Conservation (phyloP, 2,329 filamentous ascomycete genomes). For the Colletotrichum trifolii region DNA sequence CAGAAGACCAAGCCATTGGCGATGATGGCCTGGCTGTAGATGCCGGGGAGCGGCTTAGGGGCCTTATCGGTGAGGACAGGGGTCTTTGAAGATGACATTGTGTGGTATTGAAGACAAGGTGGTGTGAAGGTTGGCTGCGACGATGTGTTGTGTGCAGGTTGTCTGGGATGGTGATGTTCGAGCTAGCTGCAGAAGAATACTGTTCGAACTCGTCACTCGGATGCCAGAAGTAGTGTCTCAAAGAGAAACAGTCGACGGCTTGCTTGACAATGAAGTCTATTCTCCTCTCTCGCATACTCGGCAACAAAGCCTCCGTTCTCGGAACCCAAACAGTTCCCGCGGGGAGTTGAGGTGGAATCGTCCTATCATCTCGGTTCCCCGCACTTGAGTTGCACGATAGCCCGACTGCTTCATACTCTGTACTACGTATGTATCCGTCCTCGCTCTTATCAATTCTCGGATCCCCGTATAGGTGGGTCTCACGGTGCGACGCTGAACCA, state of each 20-base stretch:
- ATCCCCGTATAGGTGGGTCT: neutral
- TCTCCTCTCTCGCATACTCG: neutral
- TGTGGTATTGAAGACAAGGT: neutral
- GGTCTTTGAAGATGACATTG: conserved; percentile 44
- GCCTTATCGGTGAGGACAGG: conserved; percentile 53
- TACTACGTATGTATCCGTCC: too few species aligned
- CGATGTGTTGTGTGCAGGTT: neutral
- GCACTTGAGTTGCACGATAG: conserved; percentile 2
- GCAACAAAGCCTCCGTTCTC: conserved; percentile 3
- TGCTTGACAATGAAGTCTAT: neutral
- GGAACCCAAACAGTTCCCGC: conserved; percentile 6
- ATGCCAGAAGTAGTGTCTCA: neutral
- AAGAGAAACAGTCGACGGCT: neutral
- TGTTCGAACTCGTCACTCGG: neutral
- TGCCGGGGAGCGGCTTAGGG: conserved; percentile 51
- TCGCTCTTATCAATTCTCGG: neutral
- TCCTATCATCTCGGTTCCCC: conserved; percentile 19
- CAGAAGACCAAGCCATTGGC: conserved; percentile 76
- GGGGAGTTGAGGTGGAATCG: conserved; percentile 5
- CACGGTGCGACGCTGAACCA: neutral
- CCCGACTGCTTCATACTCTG: neutral
- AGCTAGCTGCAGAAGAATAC: neutral
- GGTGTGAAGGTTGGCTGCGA: neutral
- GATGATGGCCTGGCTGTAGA: conserved; percentile 69
- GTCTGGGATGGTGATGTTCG: neutral